Percentiles rank a stretch among this genome's conserved stretches.
Evolutionary conservation across 2,329 filamentous ascomycete genomes (phyloP).

Genomic region (Colletotrichum truncatum): DNA sequence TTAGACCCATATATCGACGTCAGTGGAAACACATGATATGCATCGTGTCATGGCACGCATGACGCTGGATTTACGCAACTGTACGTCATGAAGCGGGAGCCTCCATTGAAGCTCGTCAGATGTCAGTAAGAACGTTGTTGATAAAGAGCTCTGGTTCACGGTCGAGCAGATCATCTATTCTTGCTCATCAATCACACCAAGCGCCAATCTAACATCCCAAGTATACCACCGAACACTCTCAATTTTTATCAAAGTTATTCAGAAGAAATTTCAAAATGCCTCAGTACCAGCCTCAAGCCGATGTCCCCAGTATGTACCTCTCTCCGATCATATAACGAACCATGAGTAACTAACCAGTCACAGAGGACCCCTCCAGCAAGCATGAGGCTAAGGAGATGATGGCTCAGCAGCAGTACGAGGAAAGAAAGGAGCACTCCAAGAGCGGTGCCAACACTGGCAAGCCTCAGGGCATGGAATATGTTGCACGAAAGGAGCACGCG

Average conservation of each 20-base stretch:
- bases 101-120: no score
- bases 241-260: no score
- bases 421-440: constrained; percentile 18
- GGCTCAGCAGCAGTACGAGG: not conserved
- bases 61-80: not conserved
- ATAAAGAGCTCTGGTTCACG: no score
- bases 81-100: no score
- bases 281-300: constrained; percentile 8
- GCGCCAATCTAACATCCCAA: no score
- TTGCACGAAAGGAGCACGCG: constrained; percentile 11
- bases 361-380: constrained; percentile 10
- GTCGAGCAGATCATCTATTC: no score
- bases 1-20: constrained; percentile 4
- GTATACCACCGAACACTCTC: no score
- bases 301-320: not conserved
- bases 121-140: not conserved
- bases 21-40: not conserved
- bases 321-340: no score
- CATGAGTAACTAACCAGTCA: not conserved
- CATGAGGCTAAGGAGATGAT: constrained; percentile 7
- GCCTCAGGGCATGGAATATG: not conserved
- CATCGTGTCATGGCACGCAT: not conserved
- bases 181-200: no score
- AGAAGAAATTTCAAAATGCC: constrained; percentile 9
- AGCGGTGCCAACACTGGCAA: constrained; percentile 13